Conservation (phyloP, 1,139 yeast species). For the Pichia sp. region DNA sequence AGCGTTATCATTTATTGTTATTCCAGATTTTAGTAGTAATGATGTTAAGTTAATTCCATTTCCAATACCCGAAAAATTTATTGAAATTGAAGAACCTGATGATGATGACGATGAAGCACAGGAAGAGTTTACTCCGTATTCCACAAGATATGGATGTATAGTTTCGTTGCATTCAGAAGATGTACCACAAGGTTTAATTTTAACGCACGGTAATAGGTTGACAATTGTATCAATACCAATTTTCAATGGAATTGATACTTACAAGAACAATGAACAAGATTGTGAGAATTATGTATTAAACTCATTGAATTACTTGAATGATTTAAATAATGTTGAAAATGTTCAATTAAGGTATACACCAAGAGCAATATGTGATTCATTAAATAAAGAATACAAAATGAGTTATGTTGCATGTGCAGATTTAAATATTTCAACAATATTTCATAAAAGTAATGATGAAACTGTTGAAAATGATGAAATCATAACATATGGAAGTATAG, state of each 20-base stretch:
- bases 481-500: slow-evolving; percentile 13
- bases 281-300: slow-evolving; percentile 13
- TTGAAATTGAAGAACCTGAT: slow-evolving; percentile 8
- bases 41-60: slow-evolving; percentile 41
- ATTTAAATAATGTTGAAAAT: slow-evolving; percentile 41
- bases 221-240: slow-evolving; percentile 54
- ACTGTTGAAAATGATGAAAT: slow-evolving; percentile 30
- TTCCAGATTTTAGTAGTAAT: slow-evolving; percentile 7
- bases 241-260: slow-evolving; percentile 1
- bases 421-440: slow-evolving; percentile 34
- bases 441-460: slow-evolving; percentile 10
- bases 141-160: slow-evolving; percentile 25
- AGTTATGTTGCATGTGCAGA: slow-evolving; percentile 45
- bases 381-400: slow-evolving; percentile 23
- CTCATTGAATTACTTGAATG: slow-evolving; percentile 29
- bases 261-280: background rate
- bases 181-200: slow-evolving; percentile 56
- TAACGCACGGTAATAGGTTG: slow-evolving; percentile 47
- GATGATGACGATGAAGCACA: slow-evolving; percentile 5
- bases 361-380: slow-evolving; percentile 35
- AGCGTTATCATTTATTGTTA: slow-evolving; percentile 5
- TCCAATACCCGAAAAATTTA: slow-evolving; percentile 21
- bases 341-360: slow-evolving; percentile 50
- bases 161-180: slow-evolving; percentile 60
- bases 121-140: background rate